Base-by-base conservation (phyloP, 1,139 yeast genomes). In the Scheffersomyces quercinus region DNA sequence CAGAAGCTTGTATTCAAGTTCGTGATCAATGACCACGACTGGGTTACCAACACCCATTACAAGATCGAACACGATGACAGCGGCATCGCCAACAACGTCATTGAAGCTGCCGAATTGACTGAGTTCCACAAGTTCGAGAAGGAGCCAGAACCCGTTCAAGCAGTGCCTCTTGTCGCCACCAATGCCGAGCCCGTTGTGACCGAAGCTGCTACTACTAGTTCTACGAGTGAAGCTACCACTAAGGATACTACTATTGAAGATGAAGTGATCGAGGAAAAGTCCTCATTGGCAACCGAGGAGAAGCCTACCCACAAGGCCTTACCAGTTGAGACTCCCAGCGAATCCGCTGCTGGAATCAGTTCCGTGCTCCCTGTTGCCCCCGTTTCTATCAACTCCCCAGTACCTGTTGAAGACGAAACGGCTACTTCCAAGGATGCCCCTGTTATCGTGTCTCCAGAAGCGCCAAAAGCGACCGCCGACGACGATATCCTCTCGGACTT, bases 41-140 rank as follows among this genome's bases (percentile, higher is more conserved):
- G 79, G 79, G 45, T 49, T 12, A 54, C 65, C n/a, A 58, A 54
- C 37, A 54, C 53, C 11, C 50, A 56, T 3, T 70, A 68, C 51
- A 51, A 53, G 31, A 51, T 58, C 20, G 64, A 58, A 39, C 48
- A 53, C 35, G 76, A 73, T 45, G 70, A 61, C 37, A 56, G 58
- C 38, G 79, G 79, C 3, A 69, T 65, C 41, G 62, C 58, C 32
- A 74, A 74, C 54, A 74, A 74, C 51, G 57, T 55, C 39, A 54
- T 73, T 13, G 59, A 54, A 14, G 67, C 62, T 3, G 62, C 52
- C 15, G 67, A 68, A 12, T 62, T 71, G 52, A 37, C 37, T 15
- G 44, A 41, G 29, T 16, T 31, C 35, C 35, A 31, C 24, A 24
- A 31, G 24, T 31, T 31, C n/a, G 35, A 33, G 15, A 29, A 33